These are phyloP conservation scores for Sporothrix variecibatus DNA, from an alignment of 2,329 filamentous ascomycete genomes.

Conservation along the genomic window DNA sequence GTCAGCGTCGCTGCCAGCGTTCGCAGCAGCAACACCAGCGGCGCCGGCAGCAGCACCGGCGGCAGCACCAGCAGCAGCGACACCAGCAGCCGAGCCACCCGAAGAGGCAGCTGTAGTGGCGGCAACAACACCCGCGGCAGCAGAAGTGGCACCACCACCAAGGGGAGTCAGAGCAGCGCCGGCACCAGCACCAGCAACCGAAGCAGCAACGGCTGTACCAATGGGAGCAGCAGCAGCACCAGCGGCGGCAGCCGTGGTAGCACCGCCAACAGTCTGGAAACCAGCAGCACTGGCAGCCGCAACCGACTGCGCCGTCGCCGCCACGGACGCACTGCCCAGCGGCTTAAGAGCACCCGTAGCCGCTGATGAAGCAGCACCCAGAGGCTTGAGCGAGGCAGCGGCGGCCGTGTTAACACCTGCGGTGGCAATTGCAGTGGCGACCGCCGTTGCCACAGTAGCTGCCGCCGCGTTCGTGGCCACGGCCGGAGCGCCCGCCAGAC, in stretches of 20 bases:
- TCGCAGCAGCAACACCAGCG: neutral
- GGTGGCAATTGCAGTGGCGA: neutral
- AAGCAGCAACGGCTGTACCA: neutral
- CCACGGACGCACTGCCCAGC: constrained; percentile 21
- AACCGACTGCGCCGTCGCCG: neutral
- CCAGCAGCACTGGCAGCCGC: neutral
- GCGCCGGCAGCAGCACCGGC: neutral
- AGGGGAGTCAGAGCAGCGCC: neutral
- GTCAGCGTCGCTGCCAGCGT: neutral
- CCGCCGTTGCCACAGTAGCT: neutral
- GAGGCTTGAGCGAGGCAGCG: constrained; percentile 21
- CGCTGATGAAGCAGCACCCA: neutral
- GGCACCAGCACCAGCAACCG: neutral
- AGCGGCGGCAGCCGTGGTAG: too few species aligned
- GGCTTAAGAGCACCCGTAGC: constrained; percentile 27
- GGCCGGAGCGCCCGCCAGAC: constrained; percentile 23
- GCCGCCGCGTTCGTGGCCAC: neutral
- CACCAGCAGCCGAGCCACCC: neutral
- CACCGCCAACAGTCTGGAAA: neutral
- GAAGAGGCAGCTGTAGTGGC: neutral
- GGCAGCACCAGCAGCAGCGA: neutral
- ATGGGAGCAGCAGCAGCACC: neutral
- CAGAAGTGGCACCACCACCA: neutral
- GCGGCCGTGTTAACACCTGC: neutral
- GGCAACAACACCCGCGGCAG: neutral